These are phyloP conservation scores for Pugionium cornutum DNA, from an alignment of 345 rosid species.

Conservation along the genomic window DNA sequence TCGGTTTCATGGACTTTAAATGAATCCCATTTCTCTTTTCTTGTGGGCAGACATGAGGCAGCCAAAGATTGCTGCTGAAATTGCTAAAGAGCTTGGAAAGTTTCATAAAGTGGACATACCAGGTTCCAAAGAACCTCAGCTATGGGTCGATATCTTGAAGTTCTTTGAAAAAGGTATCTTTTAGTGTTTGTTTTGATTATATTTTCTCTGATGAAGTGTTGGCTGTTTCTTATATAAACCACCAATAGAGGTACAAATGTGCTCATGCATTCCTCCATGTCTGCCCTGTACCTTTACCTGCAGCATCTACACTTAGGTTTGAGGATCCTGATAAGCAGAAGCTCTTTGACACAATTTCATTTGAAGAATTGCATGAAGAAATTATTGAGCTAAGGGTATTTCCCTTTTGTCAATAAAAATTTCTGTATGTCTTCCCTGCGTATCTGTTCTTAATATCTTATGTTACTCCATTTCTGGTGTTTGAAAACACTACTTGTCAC, in stretches of 20 bases:
- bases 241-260: background rate
- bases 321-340: constrained; percentile 68
- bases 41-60: constrained; percentile 70
- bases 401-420: constrained; percentile 16
- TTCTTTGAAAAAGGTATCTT: constrained; percentile 74
- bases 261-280: constrained; percentile 21
- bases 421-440: constrained; percentile 19
- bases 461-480: background rate
- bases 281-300: constrained; percentile 34
- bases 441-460: constrained; percentile 20
- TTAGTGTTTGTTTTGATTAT: background rate
- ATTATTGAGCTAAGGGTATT: constrained; percentile 71
- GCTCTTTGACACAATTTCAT: constrained; percentile 66
- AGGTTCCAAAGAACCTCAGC: constrained; percentile 88
- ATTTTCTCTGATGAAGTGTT: background rate
- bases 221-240: background rate
- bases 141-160: constrained; percentile 84
- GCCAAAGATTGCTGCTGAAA: constrained; percentile 77
- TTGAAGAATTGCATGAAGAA: constrained; percentile 67
- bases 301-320: constrained; percentile 76
- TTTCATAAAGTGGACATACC: constrained; percentile 88
- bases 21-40: constrained; percentile 22
- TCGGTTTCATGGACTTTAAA: constrained; percentile 8
- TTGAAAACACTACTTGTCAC: background rate
- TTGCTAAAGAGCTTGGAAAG: constrained; percentile 77